Conservation (phyloP, 2,329 filamentous ascomycete genomes). For the Ophiocordyceps polyrhachis-furcata region DNA sequence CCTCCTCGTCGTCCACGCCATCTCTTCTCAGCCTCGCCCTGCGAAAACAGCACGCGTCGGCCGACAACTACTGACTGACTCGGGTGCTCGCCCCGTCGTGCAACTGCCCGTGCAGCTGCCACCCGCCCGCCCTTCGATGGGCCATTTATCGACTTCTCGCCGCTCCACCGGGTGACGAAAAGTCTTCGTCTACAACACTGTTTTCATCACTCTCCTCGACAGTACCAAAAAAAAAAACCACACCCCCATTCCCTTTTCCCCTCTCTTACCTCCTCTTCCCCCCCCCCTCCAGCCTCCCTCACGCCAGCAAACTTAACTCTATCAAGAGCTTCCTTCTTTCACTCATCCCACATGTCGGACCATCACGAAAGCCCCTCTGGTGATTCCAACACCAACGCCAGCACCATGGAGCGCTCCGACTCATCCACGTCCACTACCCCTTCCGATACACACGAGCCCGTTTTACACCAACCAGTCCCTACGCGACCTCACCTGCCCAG, state of each 20-base stretch:
- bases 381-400: constrained; percentile 9
- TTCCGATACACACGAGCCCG: constrained; percentile 17
- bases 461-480: constrained; percentile 31
- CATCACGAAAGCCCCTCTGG: constrained; percentile 8
- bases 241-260: neutral
- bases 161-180: neutral
- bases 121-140: neutral
- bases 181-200: neutral
- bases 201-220: neutral
- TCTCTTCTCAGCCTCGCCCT: too few relatives aligned
- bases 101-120: neutral
- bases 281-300: neutral
- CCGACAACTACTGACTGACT: neutral
- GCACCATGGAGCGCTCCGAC: constrained; percentile 20
- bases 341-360: constrained; percentile 5
- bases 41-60: neutral
- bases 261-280: neutral
- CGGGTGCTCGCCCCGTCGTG: neutral
- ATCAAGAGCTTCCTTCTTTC: too few relatives aligned
- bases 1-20: too few relatives aligned
- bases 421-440: constrained; percentile 15
- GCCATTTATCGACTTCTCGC: neutral
- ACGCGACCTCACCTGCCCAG: constrained; percentile 49
- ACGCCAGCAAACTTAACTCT: neutral
- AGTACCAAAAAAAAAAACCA: too few relatives aligned